Conservation (phyloP, 2,329 filamentous ascomycete genomes). For the Davidsoniella australis region DNA sequence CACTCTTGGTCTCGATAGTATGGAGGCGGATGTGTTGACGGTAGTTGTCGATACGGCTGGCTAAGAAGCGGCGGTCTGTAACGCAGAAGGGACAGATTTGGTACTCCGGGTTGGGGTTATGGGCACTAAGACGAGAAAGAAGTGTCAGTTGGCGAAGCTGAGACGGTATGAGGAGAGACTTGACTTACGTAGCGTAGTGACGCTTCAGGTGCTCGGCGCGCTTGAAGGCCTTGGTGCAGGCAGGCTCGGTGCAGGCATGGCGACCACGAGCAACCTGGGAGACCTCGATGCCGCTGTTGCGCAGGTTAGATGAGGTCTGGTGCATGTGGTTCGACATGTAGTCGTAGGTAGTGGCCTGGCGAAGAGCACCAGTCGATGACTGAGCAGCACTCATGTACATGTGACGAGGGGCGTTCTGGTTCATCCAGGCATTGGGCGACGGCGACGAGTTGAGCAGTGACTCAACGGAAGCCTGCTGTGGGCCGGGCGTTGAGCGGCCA, state of each 20-base stretch:
- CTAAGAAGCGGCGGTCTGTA: conserved; percentile 10
- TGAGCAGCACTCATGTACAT: conserved; percentile 9
- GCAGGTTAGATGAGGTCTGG: conserved; percentile 5
- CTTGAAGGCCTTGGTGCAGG: conserved; percentile 32
- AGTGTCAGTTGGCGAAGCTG: background rate
- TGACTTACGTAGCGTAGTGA: conserved; percentile 33
- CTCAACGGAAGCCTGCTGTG: conserved; percentile 6
- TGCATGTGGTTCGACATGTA: conserved; percentile 4
- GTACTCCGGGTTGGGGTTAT: conserved; percentile 10
- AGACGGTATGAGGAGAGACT: background rate
- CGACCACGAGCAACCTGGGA: conserved; percentile 18
- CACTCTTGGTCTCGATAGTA: conserved; percentile 15
- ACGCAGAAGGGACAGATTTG: conserved; percentile 13
- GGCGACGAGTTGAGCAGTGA: conserved; percentile 12
- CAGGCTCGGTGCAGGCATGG: conserved; percentile 29
- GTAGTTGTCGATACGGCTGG: conserved; percentile 22
- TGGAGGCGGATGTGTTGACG: conserved; percentile 23
- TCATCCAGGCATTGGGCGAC: conserved; percentile 3
- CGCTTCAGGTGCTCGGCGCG: conserved; percentile 39
- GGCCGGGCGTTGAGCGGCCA: background rate
- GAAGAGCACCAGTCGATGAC: conserved; percentile 2
- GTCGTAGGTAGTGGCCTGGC: background rate
- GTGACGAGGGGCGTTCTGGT: background rate
- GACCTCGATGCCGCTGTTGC: conserved; percentile 11
- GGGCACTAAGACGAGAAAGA: conserved; percentile 5